Evolutionary conservation across 106 monocot genomes (phyloP), one percentile per base, ranked within the genome.

Genomic region (Iris macrosiphon): DNA sequence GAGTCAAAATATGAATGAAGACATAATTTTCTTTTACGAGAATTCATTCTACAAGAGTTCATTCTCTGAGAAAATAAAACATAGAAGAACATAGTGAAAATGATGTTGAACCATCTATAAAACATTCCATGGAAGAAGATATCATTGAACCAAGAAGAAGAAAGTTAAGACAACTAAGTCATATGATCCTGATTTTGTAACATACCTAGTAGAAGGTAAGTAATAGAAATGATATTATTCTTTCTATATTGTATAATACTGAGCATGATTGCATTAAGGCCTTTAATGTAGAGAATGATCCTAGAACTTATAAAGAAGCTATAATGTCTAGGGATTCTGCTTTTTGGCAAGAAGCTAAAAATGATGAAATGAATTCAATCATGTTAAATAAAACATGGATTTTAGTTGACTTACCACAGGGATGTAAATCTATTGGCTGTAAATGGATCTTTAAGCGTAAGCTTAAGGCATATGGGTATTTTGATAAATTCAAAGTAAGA

Each of bases 331-430:
- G 25, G 28, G 58, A 59, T 24, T 24, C 19, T 8, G 2, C 25
- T 2, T 40, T 55, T 59, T 59, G 26, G 59, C 23, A 54, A 32
- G 59, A 59, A 43, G 24, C 41, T 0, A 28, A 42, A n/a, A 59
- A 59, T 27, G 41, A 59, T 43, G 41, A 59, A 13, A 59, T 59
- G 14, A 41, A 59, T 15, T 59, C 59, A 24, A 59, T 59, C 7
- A 12, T 59, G 12, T 24, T 4, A 1, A 59, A 59, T 38, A 21
- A 57, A 8, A 57, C 37, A 19, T 57, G 39, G 37, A 23, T 38
- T 9, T 5, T 57, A 39, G 40, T 24, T 4, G 40, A 40, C 28
- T 24, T 59, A n/a, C 41, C 23, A 0, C 20, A 14, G 1, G 4
- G n/a, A 4, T 59, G 1, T 0, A 59, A 59, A 41, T 15, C 13